Base-by-base conservation (phyloP, 192 early-diverging fungal species). In the Phycomyces blakesleeanus region DNA sequence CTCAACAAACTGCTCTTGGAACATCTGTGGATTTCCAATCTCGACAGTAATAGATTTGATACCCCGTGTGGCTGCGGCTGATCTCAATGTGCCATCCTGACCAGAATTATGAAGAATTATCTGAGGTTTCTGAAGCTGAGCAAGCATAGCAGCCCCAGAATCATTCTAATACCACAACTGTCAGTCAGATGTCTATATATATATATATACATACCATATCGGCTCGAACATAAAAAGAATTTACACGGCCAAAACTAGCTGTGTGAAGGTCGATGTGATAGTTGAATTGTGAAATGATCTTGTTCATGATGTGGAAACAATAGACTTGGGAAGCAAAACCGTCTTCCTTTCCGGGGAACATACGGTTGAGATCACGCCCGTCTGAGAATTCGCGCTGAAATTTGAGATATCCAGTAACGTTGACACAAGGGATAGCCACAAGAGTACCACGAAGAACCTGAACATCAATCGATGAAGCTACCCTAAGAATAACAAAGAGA, bases 31-130 rank as follows among this genome's bases (percentile, higher is more conserved):
- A 64, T 95, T 89, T 54, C 93, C 93, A 69, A 95, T 93, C 69
- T 95, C 93, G 27, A 95, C 91, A 0, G 92, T 94, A 27, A 95
- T 95, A n/a, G 93, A 87, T 21, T 83, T 85, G 38, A 95, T 89
- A 47, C 88, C 82, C 15, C 81, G 80, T 66, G 82, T 73, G 74
- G 82, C 85, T 6, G 89, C 89, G 0, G 90, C 93, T 37, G 87
- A 89, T 29, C 93, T 81, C 58, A 95, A 75, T 3, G 93, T 90
- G n/a, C 85, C 85, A 61, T 87, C 85, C 64, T 87, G 85, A 40
- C 85, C 85, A 73, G 68, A 81, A 42, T 84, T 84, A 71, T 84
- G 82, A 12, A 86, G 76, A 37, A 84, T 80, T 61, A 87, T 81
- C 69, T 90, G 91, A 20, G 93, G 92, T 55, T 95, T 90, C 75